phyloP scores from a whole-genome alignment of 2,329 filamentous ascomycete genomes.

The Scedosporium aurantiacum region DNA sequence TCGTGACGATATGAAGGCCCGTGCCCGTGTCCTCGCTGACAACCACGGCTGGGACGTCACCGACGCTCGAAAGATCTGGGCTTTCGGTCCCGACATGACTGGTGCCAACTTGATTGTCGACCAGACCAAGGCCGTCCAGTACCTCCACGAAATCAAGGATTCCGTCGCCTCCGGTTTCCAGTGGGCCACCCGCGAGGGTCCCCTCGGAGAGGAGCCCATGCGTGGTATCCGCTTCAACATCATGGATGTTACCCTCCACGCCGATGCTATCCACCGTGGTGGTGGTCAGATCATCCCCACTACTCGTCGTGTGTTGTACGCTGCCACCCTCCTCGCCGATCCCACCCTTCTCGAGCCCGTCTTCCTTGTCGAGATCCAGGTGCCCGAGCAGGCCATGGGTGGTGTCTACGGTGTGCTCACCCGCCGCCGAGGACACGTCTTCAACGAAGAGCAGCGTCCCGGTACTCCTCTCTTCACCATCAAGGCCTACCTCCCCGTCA shows the following conservation, averaged over 20 bases:
- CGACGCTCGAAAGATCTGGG: constrained; percentile 99
- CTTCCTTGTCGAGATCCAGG: constrained; percentile 98
- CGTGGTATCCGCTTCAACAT: constrained; percentile 96
- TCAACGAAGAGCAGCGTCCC: constrained; percentile 93
- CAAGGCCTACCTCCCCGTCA: constrained; percentile 93
- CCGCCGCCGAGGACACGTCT: constrained; percentile 96
- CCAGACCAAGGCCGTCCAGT: constrained; percentile 99
- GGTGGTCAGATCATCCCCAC: constrained; percentile 98
- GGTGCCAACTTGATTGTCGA: constrained; percentile 98
- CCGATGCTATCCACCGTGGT: constrained; percentile 99
- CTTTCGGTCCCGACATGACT: constrained; percentile 94
- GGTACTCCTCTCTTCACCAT: constrained; percentile 98
- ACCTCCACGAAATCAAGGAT: constrained; percentile 99
- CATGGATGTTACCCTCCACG: constrained; percentile 98
- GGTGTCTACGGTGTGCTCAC: constrained; percentile 99
- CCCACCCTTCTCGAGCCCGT: constrained; percentile 91
- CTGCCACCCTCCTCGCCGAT: constrained; percentile 79
- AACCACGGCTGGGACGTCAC: constrained; percentile 99
- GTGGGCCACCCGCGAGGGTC: constrained; percentile 97
- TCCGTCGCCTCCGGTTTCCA: constrained; percentile 99
- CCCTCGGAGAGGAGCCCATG: constrained; percentile 97
- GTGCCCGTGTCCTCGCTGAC: constrained; percentile 90
- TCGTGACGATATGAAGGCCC: constrained; percentile 97
- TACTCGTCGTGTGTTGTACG: constrained; percentile 93
- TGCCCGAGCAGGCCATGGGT: constrained; percentile 97